Evolutionary conservation across 176 grass and related monocot genomes (phyloP).

Genomic region (Cocos nucifera): DNA sequence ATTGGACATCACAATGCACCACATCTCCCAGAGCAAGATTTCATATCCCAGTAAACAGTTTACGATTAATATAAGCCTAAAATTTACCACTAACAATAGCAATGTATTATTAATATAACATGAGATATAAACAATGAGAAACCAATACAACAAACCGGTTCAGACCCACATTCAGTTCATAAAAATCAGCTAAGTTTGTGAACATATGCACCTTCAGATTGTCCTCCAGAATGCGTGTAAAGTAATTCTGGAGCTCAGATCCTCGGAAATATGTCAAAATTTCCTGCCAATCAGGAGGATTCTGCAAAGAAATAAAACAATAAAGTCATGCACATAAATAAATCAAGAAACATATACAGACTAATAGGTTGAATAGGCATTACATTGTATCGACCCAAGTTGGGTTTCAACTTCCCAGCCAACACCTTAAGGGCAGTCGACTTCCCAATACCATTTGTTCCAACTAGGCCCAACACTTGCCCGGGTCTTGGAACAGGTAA

Average conservation of each 20-base stretch:
- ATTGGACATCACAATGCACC: too few species aligned
- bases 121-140: too few species aligned
- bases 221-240: slow-evolving; percentile 54
- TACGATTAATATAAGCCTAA: too few species aligned
- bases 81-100: too few species aligned
- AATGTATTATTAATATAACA: too few species aligned
- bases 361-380: background rate
- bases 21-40: too few species aligned
- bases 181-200: too few species aligned
- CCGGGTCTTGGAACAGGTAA: slow-evolving; percentile 77
- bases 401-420: slow-evolving; percentile 66
- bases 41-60: too few species aligned
- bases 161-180: too few species aligned
- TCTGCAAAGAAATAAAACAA: slow-evolving; percentile 36
- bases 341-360: too few species aligned
- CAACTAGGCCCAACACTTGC: slow-evolving; percentile 69
- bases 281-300: slow-evolving; percentile 67
- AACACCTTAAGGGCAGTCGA: slow-evolving; percentile 74
- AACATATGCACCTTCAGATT: slow-evolving; percentile 52
- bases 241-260: slow-evolving; percentile 77
- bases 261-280: slow-evolving; percentile 73
- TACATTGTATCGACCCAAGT: slow-evolving; percentile 76
- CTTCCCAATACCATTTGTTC: slow-evolving; percentile 80
- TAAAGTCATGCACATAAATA: too few species aligned
- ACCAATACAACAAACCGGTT: too few species aligned